Conservation (phyloP, 192 early-diverging fungal species). For the Lunasporangiospora selenospora region DNA sequence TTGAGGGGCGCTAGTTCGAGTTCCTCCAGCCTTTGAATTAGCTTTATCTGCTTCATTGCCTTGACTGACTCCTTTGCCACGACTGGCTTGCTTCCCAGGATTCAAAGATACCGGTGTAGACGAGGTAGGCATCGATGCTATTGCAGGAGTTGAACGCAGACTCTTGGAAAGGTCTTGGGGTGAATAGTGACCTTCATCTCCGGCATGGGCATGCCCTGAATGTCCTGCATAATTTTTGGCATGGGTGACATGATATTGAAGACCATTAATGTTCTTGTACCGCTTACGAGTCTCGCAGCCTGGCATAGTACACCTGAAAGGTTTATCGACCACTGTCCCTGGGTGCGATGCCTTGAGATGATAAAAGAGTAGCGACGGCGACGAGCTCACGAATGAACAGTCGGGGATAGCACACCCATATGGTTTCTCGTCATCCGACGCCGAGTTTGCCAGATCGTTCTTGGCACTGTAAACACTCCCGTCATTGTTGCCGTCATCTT, state of each 20-base stretch:
- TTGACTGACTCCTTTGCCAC: too few relatives aligned
- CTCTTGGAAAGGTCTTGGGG: too few relatives aligned
- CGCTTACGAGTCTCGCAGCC: slow-evolving; percentile 77
- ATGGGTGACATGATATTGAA: slow-evolving; percentile 79
- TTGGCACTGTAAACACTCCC: too few relatives aligned
- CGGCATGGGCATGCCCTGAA: not conserved
- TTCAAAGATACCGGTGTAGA: too few relatives aligned
- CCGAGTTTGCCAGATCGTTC: too few relatives aligned
- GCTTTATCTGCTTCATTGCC: too few relatives aligned
- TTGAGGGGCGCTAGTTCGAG: too few relatives aligned
- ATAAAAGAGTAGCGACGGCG: slow-evolving; percentile 38
- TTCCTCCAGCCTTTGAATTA: too few relatives aligned
- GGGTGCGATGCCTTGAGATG: slow-evolving; percentile 44
- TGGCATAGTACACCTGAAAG: slow-evolving; percentile 75
- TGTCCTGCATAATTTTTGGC: slow-evolving; percentile 51
- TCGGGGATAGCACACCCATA: slow-evolving; percentile 41
- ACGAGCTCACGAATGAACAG: slow-evolving; percentile 34
- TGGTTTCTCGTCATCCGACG: slow-evolving; percentile 27
- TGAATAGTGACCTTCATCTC: too few relatives aligned
- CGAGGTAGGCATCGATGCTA: too few relatives aligned
- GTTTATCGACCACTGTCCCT: slow-evolving; percentile 59
- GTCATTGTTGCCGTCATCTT: slow-evolving; percentile 2
- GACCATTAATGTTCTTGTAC: slow-evolving; percentile 86
- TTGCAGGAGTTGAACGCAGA: too few relatives aligned
- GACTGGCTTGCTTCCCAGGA: too few relatives aligned